Evolutionary conservation across 805 yeast genomes (phyloP).

Genomic region (Lipomyces kockii): DNA sequence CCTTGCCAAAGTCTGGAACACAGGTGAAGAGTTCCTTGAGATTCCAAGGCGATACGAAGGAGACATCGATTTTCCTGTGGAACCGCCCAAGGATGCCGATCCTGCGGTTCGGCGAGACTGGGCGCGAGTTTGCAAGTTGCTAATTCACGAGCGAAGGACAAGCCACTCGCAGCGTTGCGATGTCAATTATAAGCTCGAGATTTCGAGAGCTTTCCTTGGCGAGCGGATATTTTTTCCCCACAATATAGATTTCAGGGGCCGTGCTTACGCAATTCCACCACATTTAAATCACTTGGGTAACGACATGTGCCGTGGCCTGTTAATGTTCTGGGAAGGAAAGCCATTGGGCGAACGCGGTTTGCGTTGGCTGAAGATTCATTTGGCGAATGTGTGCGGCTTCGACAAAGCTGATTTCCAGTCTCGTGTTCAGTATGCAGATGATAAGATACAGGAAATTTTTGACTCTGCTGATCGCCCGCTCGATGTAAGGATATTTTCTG

Average conservation of each 20-base stretch:
- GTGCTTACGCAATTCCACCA: constrained; percentile 68
- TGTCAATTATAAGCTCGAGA: constrained; percentile 88
- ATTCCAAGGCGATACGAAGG: constrained; percentile 57
- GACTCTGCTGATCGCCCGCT: constrained; percentile 57
- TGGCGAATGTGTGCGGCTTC: constrained; percentile 63
- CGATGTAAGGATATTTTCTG: constrained; percentile 28
- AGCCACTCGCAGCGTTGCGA: constrained; percentile 90
- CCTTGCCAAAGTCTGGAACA: constrained; percentile 83
- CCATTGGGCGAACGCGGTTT: constrained; percentile 58
- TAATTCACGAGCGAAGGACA: constrained; percentile 64
- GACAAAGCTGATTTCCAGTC: constrained; percentile 60
- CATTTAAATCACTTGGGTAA: constrained; percentile 67
- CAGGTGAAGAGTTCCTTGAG: constrained; percentile 73
- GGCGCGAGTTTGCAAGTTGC: constrained; percentile 61
- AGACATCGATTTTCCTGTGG: constrained; percentile 55
- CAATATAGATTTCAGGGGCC: constrained; percentile 65
- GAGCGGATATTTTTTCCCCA: constrained; percentile 66
- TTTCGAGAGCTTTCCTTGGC: constrained; percentile 87
- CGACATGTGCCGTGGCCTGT: constrained; percentile 62
- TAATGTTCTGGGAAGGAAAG: constrained; percentile 64
- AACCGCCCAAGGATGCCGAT: constrained; percentile 69
- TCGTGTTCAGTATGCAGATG: constrained; percentile 56
- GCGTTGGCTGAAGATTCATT: constrained; percentile 64
- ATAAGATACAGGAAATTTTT: constrained; percentile 51
- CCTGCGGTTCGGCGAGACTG: constrained; percentile 73